A percentile compares a stretch with the other conserved stretches of the same genome.
Evolutionary conservation across 2,329 filamentous ascomycete genomes (phyloP).

Genomic region (Amauroascus verrucosus): DNA sequence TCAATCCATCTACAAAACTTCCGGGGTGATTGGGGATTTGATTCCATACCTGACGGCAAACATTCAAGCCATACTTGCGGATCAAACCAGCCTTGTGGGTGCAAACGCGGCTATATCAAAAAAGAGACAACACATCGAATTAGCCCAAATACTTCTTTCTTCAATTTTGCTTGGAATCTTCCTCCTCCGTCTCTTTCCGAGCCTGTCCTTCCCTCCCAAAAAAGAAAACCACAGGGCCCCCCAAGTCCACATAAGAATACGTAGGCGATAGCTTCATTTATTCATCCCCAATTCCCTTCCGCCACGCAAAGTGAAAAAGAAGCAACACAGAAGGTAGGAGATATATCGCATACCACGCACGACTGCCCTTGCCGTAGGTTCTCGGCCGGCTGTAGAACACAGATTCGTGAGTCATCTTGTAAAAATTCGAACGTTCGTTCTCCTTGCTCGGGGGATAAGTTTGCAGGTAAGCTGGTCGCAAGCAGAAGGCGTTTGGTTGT

Average conservation of each 20-base stretch:
- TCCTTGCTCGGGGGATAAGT: not conserved
- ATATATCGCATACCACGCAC: slow-evolving; percentile 64
- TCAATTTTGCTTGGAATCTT: too few relatives aligned
- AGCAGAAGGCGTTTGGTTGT: not conserved
- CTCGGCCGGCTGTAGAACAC: slow-evolving; percentile 99
- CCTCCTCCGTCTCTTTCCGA: not conserved
- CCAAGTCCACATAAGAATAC: slow-evolving; percentile 16
- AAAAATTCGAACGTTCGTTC: not conserved
- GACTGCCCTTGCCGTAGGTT: slow-evolving; percentile 93
- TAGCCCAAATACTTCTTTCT: slow-evolving; percentile 5
- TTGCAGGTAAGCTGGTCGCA: not conserved
- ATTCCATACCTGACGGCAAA: slow-evolving; percentile 46
- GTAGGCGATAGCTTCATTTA: not conserved
- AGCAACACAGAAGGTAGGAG: slow-evolving; percentile 10
- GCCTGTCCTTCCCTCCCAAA: slow-evolving; percentile 12
- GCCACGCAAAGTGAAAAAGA: not conserved
- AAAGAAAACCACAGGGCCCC: too few relatives aligned
- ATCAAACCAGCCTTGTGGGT: slow-evolving; percentile 97
- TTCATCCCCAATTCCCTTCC: too few relatives aligned
- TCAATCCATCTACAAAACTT: not conserved
- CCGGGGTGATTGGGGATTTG: not conserved
- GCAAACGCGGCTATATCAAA: slow-evolving; percentile 58
- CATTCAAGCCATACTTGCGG: slow-evolving; percentile 97
- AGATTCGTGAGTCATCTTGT: slow-evolving; percentile 77
- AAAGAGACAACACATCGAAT: slow-evolving; percentile 4